phyloP scores from a whole-genome alignment of 2,329 filamentous ascomycete genomes.

The Exophiala sp. region DNA sequence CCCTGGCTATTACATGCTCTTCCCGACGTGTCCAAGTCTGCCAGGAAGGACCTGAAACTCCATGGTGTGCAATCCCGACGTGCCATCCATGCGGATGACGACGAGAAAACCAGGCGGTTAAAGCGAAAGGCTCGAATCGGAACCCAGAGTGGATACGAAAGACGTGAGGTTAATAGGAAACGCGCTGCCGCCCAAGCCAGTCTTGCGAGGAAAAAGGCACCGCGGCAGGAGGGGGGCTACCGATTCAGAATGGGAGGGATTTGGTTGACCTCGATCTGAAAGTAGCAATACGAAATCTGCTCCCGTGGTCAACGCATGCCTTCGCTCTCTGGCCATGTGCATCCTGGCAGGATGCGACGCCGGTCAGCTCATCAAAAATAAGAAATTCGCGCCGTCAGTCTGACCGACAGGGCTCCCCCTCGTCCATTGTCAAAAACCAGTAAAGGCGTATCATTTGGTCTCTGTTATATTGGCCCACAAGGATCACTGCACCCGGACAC shows the following conservation, averaged over 20 bases:
- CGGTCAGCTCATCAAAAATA: too few species aligned
- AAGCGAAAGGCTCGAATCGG: slow-evolving; percentile 64
- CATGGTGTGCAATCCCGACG: slow-evolving; percentile 71
- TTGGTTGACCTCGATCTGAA: slow-evolving; percentile 8
- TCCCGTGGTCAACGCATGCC: too few species aligned
- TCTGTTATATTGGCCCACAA: too few species aligned
- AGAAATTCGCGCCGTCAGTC: too few species aligned
- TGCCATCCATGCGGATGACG: slow-evolving; percentile 36
- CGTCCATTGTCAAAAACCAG: too few species aligned
- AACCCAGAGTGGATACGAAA: slow-evolving; percentile 48
- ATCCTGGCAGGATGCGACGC: too few species aligned
- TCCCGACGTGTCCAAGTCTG: slow-evolving; percentile 74
- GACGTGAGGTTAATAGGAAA: slow-evolving; percentile 42
- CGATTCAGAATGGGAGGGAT: slow-evolving; percentile 18
- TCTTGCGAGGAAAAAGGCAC: slow-evolving; percentile 6
- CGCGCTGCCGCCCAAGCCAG: slow-evolving; percentile 43
- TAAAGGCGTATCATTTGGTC: too few species aligned
- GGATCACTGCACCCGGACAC: too few species aligned
- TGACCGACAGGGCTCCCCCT: too few species aligned
- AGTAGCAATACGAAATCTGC: too few species aligned
- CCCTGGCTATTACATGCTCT: slow-evolving; percentile 85
- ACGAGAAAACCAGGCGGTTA: slow-evolving; percentile 36
- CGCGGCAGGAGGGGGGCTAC: slow-evolving; percentile 2
- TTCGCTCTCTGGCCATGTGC: too few species aligned
- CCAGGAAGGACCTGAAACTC: slow-evolving; percentile 74